A percentile compares a stretch with the other conserved stretches of the same genome.
These are phyloP conservation scores for Fusarium annulatum DNA, from an alignment of 2,329 filamentous ascomycete genomes.

Conservation along the genomic window DNA sequence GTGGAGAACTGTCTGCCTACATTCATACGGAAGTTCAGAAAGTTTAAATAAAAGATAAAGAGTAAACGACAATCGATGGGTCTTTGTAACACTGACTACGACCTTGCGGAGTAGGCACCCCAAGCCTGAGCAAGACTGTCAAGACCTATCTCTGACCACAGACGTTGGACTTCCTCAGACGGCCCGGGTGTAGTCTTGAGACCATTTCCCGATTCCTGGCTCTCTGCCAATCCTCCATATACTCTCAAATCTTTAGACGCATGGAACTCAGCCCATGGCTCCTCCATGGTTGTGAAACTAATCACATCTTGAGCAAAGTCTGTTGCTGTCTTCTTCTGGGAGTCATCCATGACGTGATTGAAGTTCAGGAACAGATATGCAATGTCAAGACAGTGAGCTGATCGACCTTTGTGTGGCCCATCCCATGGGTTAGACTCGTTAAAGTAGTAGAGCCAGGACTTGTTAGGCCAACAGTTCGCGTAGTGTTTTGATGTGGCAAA, in stretches of 20 bases:
- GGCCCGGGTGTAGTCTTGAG: fast-evolving
- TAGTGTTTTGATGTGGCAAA: not conserved
- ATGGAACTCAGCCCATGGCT: not conserved
- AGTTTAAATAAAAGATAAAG: no score
- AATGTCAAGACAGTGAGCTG: not conserved
- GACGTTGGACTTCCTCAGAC: not conserved
- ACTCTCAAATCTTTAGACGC: not conserved
- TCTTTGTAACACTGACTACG: not conserved
- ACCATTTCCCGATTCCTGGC: fast-evolving
- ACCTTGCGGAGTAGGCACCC: not conserved
- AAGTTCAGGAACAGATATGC: not conserved
- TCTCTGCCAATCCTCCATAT: fast-evolving
- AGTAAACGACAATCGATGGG: no score
- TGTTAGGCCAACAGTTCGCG: not conserved
- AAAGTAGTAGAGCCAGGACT: not conserved
- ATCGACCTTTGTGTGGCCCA: not conserved
- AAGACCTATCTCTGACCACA: not conserved
- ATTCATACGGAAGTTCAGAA: no score
- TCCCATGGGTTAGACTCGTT: constrained; percentile 5
- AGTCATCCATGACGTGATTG: not conserved
- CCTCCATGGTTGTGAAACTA: fast-evolving
- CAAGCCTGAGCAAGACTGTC: not conserved
- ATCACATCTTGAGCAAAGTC: not conserved
- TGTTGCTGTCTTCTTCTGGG: not conserved
- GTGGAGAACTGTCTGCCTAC: no score